A percentile compares a stretch with the other conserved stretches of the same genome.
Conservation (phyloP, 106 monocot genomes). For the Platanthera zijinensis region DNA sequence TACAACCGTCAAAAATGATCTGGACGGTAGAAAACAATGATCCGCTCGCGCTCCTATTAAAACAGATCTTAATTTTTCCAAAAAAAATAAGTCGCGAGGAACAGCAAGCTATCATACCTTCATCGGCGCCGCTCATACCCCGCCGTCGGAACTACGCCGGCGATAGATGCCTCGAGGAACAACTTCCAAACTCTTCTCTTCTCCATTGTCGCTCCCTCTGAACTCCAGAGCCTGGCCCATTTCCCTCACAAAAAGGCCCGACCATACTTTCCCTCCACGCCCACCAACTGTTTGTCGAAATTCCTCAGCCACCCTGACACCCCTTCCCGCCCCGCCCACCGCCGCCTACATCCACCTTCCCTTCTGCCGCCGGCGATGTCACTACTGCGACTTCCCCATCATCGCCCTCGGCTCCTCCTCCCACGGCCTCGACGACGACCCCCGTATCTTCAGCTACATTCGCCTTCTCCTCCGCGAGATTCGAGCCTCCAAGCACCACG, state of each 20-base stretch:
- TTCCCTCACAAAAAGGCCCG: too few species aligned
- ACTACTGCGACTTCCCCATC: conserved; percentile 96
- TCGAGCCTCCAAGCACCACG: conserved; percentile 20
- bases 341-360: conserved; percentile 97
- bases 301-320: neutral
- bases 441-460: conserved; percentile 61
- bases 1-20: too few species aligned
- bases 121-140: too few species aligned
- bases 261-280: neutral
- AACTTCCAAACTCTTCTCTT: neutral
- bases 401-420: conserved; percentile 74
- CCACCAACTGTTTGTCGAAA: neutral
- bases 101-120: too few species aligned
- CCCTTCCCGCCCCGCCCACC: conserved; percentile 22
- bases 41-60: too few species aligned
- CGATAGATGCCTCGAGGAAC: neutral
- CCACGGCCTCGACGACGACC: conserved; percentile 29
- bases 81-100: too few species aligned
- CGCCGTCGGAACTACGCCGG: too few species aligned
- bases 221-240: neutral
- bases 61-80: too few species aligned
- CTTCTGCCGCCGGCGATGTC: conserved; percentile 95
- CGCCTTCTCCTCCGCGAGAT: conserved; percentile 71
- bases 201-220: neutral
- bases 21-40: too few species aligned